phyloP scores from a whole-genome alignment of 2,329 filamentous ascomycete genomes.

The Ascochyta rabiei region DNA sequence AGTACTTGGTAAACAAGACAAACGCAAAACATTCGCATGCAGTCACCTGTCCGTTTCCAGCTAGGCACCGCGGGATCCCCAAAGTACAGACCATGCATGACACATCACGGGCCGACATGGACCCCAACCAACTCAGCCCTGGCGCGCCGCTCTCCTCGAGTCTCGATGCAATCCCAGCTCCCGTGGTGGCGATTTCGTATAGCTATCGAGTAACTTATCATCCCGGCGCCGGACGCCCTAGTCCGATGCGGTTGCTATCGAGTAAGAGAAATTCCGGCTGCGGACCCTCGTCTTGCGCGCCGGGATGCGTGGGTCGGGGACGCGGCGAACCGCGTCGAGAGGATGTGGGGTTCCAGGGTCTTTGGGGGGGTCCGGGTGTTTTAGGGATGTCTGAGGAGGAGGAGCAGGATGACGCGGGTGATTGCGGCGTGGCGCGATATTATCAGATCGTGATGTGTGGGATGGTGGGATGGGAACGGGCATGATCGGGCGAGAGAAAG shows the following conservation, averaged over 20 bases:
- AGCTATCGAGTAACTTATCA: constrained; percentile 18
- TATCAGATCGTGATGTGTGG: not conserved
- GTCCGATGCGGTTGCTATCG: not conserved
- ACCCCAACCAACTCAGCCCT: too few relatives aligned
- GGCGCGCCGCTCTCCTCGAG: too few relatives aligned
- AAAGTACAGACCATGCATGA: not conserved
- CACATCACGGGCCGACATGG: not conserved
- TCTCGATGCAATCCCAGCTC: too few relatives aligned
- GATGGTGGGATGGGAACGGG: not conserved
- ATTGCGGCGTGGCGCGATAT: not conserved
- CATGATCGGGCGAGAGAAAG: not conserved
- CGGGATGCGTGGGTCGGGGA: too few relatives aligned
- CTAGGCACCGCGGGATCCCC: not conserved
- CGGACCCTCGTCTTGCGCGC: not conserved
- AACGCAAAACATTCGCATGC: constrained; percentile 10
- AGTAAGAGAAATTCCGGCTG: constrained; percentile 14
- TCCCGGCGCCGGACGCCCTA: constrained; percentile 3
- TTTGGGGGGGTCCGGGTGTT: not conserved
- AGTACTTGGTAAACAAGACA: constrained; percentile 1
- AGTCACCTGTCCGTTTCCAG: constrained; percentile 5
- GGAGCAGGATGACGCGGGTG: not conserved
- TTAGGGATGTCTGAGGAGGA: not conserved
- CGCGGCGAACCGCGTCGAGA: constrained; percentile 10
- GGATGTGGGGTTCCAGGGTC: constrained; percentile 4
- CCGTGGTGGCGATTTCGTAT: not conserved